phyloP scores from a whole-genome alignment of 2,329 filamentous ascomycete genomes.

The Penicillium rolfsii region DNA sequence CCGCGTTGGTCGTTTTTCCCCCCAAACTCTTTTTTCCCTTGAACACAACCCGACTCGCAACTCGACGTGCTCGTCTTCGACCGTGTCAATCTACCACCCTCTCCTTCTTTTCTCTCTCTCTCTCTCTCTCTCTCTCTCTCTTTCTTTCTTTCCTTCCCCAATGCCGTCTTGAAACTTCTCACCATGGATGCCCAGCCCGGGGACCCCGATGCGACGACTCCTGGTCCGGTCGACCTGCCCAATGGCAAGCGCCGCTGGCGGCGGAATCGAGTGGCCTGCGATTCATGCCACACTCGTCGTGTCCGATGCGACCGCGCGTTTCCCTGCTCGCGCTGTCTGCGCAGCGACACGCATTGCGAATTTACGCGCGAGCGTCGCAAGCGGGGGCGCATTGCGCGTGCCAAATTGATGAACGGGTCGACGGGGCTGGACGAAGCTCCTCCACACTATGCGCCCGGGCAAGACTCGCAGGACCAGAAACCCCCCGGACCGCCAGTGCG shows the following conservation, averaged over 20 bases:
- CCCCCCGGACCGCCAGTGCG: constrained; percentile 14
- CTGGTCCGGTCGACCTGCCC: constrained; percentile 26
- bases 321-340: constrained; percentile 88
- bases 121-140: neutral
- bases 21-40: constrained; percentile 4
- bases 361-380: constrained; percentile 93
- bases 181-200: constrained; percentile 38
- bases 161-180: constrained; percentile 31
- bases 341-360: constrained; percentile 71
- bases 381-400: constrained; percentile 76
- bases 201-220: constrained; percentile 28
- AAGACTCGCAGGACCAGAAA: constrained; percentile 21
- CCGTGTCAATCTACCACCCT: neutral
- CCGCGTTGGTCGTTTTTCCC: constrained; percentile 14
- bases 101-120: neutral
- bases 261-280: constrained; percentile 66
- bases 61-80: neutral
- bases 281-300: constrained; percentile 90
- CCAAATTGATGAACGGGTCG: constrained; percentile 66
- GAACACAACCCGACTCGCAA: no score
- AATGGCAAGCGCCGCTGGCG: constrained; percentile 42
- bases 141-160: constrained; percentile 7
- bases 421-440: constrained; percentile 11
- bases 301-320: constrained; percentile 93
- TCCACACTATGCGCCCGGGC: constrained; percentile 8